phyloP scores from a whole-genome alignment of 108 stramenopile species.

The Discostella pseudostelligera region DNA sequence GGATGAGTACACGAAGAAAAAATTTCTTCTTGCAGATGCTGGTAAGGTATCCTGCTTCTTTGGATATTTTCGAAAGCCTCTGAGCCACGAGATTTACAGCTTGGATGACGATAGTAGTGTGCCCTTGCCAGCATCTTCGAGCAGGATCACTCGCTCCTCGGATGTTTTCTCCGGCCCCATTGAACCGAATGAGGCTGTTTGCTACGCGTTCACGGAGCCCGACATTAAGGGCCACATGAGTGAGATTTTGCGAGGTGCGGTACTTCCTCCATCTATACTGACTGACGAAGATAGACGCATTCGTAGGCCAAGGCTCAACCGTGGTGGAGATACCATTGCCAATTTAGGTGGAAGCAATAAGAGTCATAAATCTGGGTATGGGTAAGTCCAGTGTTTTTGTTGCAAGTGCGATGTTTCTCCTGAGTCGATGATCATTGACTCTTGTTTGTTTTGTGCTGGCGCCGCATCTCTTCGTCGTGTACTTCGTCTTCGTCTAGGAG shows the following conservation, averaged over 20 bases:
- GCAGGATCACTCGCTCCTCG: constrained; percentile 50
- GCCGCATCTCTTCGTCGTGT: too few relatives aligned
- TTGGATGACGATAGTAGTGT: constrained; percentile 56
- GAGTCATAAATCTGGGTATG: constrained; percentile 76
- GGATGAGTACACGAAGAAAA: constrained; percentile 51
- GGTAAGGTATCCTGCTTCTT: constrained; percentile 62
- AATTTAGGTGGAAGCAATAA: constrained; percentile 72
- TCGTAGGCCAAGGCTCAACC: constrained; percentile 73
- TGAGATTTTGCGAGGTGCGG: constrained; percentile 65
- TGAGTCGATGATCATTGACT: too few relatives aligned
- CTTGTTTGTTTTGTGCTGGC: too few relatives aligned
- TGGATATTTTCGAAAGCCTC: constrained; percentile 71
- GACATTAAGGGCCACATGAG: constrained; percentile 69
- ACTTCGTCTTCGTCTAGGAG: too few relatives aligned
- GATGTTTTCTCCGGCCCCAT: constrained; percentile 60
- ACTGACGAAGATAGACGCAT: constrained; percentile 72
- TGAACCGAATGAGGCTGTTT: constrained; percentile 62
- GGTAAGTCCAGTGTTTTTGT: too few relatives aligned
- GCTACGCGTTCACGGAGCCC: constrained; percentile 84
- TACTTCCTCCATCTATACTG: constrained; percentile 55
- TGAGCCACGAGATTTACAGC: constrained; percentile 72
- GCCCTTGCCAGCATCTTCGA: constrained; percentile 50
- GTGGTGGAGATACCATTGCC: constrained; percentile 82
- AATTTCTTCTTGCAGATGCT: constrained; percentile 46
- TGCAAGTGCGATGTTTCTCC: too few relatives aligned